Percentiles rank a stretch among this genome's conserved stretches.
These are phyloP conservation scores for Starmerella kuoi DNA, from an alignment of 805 yeast species.

Conservation along the genomic window DNA sequence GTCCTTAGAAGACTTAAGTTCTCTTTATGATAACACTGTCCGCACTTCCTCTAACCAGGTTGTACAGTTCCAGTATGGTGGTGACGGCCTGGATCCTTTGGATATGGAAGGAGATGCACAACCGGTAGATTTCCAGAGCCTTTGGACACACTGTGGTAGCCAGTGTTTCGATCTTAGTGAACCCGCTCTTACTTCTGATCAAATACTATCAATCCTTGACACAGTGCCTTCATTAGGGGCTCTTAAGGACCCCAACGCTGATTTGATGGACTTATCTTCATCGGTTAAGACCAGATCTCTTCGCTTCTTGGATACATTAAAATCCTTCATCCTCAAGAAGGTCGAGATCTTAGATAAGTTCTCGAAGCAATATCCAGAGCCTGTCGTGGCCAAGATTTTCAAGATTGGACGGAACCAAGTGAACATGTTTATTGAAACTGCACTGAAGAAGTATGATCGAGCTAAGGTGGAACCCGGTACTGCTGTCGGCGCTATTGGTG, in stretches of 20 bases:
- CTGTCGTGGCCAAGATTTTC: slow-evolving; percentile 31
- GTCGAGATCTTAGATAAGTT: slow-evolving; percentile 44
- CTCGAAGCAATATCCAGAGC: slow-evolving; percentile 35
- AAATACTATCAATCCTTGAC: slow-evolving; percentile 46
- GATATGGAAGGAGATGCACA: slow-evolving; percentile 99
- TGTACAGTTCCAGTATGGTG: slow-evolving; percentile 96
- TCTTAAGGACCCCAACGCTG: slow-evolving; percentile 6
- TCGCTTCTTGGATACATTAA: slow-evolving; percentile 63
- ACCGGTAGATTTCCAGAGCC: slow-evolving; percentile 85
- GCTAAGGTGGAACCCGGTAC: slow-evolving; percentile 98
- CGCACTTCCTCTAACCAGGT: slow-evolving; percentile 92
- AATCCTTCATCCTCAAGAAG: slow-evolving; percentile 48
- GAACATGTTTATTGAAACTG: slow-evolving; percentile 54
- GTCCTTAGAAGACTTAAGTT: slow-evolving; percentile 88
- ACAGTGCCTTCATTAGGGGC: slow-evolving; percentile 32
- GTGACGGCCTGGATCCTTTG: slow-evolving; percentile 94
- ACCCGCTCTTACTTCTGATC: slow-evolving; percentile 53
- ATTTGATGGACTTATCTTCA: slow-evolving; percentile 13
- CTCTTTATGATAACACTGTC: slow-evolving; percentile 87
- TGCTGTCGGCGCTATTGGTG: slow-evolving; percentile 98
- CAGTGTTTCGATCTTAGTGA: slow-evolving; percentile 50
- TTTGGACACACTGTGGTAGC: slow-evolving; percentile 86
- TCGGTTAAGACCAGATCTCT: slow-evolving; percentile 56
- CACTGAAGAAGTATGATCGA: slow-evolving; percentile 67
- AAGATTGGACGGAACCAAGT: slow-evolving; percentile 52